Percentiles rank a stretch among this genome's conserved stretches.
These are phyloP conservation scores for Pseudevernia furfuracea DNA, from an alignment of 495 filamentous ascomycete genomes.

Conservation along the genomic window DNA sequence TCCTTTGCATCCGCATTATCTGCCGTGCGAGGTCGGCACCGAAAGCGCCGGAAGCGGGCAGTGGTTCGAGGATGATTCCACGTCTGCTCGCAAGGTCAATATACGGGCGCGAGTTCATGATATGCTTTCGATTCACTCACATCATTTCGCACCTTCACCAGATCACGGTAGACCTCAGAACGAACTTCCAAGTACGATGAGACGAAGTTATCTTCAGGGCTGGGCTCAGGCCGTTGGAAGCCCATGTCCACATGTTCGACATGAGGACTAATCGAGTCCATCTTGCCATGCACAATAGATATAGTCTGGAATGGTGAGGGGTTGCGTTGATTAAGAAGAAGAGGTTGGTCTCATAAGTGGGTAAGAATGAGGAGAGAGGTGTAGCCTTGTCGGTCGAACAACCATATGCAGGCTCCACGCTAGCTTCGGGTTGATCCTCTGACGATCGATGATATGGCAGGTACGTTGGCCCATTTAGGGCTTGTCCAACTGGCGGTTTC, in stretches of 20 bases:
- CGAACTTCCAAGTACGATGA: not conserved
- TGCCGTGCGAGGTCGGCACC: conserved; percentile 31
- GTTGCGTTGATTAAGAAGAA: not conserved
- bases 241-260: not conserved
- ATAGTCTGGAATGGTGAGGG: not conserved
- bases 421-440: not conserved
- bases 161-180: not conserved
- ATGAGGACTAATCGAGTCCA: not conserved
- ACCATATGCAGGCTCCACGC: not conserved
- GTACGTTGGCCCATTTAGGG: too few species aligned
- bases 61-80: conserved; percentile 39
- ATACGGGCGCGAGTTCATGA: too few species aligned
- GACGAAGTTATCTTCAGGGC: not conserved
- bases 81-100: too few species aligned
- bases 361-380: not conserved
- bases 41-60: conserved; percentile 34
- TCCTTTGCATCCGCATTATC: conserved; percentile 26
- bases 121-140: too few species aligned
- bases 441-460: too few species aligned
- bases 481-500: too few species aligned
- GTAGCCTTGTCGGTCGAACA: not conserved
- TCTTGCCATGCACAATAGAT: not conserved
- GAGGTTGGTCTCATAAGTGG: not conserved
- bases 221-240: not conserved
- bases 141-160: not conserved